phyloP scores from a whole-genome alignment of 2,329 filamentous ascomycete genomes.

The Zymoseptoria tritici region DNA sequence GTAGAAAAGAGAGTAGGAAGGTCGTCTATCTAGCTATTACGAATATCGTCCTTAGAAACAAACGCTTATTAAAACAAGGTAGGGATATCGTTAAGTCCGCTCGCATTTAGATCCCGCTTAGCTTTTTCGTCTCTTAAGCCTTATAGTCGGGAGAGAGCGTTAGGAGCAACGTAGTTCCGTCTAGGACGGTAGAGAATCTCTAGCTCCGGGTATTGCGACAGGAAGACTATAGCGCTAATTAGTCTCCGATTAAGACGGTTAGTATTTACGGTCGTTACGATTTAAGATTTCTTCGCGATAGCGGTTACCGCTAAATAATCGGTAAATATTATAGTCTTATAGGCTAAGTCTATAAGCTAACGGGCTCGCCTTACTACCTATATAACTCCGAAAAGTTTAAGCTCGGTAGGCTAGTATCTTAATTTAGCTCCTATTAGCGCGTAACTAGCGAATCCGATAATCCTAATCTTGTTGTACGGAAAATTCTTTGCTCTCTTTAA shows the following conservation, averaged over 20 bases:
- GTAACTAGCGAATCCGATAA: neutral
- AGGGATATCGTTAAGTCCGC: neutral
- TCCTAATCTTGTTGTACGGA: neutral
- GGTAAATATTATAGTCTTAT: neutral
- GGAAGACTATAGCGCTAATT: neutral
- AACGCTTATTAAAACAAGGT: neutral
- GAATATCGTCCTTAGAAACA: neutral
- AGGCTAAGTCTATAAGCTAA: neutral
- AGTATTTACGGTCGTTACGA: neutral
- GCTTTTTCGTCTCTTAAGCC: neutral
- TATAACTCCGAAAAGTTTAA: neutral
- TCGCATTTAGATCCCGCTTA: neutral
- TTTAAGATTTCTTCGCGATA: constrained; percentile 1
- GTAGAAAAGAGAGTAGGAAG: neutral
- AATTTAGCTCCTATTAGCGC: neutral
- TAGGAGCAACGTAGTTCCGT: neutral
- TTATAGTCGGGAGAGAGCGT: neutral
- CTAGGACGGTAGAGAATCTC: constrained; percentile 1
- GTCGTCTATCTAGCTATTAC: neutral
- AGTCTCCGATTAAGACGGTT: neutral
- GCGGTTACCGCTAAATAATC: neutral
- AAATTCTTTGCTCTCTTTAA: neutral
- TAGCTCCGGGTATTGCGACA: neutral
- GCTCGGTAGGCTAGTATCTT: neutral
- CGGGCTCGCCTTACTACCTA: neutral